Percentiles rank a stretch among this genome's conserved stretches.
phyloP scores from a whole-genome alignment of 2,329 filamentous ascomycete species.

The Phoma herbarum region DNA sequence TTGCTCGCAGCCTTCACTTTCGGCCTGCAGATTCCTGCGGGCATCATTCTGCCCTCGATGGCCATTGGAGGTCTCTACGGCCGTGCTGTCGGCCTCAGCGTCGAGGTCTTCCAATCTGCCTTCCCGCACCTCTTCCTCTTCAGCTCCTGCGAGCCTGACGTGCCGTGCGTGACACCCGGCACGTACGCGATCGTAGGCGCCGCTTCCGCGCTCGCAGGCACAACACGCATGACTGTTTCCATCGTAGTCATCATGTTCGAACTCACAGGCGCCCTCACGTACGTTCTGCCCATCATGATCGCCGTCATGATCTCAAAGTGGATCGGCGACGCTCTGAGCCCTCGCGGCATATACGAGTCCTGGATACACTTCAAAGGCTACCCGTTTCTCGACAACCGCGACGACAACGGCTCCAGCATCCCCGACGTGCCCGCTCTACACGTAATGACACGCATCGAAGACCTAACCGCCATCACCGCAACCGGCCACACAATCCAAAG shows the following conservation, averaged over 20 bases:
- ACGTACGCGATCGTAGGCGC: constrained; percentile 97
- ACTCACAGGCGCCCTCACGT: constrained; percentile 92
- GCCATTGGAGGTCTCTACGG: constrained; percentile 92
- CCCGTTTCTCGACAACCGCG: constrained; percentile 91
- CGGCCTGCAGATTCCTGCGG: constrained; percentile 91
- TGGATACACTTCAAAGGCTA: constrained; percentile 98
- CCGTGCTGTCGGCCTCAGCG: constrained; percentile 85
- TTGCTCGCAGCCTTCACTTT: constrained; percentile 88
- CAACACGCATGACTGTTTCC: constrained; percentile 95
- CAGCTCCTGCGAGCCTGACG: constrained; percentile 80
- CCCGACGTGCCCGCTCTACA: constrained; percentile 87
- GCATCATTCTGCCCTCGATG: constrained; percentile 95
- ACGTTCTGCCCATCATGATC: constrained; percentile 98
- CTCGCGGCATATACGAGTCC: constrained; percentile 92
- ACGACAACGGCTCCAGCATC: constrained; percentile 68
- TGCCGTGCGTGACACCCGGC: constrained; percentile 88
- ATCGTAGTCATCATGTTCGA: constrained; percentile 99
- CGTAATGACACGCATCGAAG: constrained; percentile 92
- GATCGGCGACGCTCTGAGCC: constrained; percentile 95
- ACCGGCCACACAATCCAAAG: constrained; percentile 86
- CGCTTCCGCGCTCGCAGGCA: constrained; percentile 90
- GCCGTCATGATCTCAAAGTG: constrained; percentile 98
- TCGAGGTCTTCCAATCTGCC: constrained; percentile 85
- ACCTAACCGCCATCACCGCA: constrained; percentile 86
- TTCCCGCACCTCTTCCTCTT: constrained; percentile 83